Evolutionary conservation across 2,329 filamentous ascomycete species (phyloP).

Genomic region (Fusarium sp.): DNA sequence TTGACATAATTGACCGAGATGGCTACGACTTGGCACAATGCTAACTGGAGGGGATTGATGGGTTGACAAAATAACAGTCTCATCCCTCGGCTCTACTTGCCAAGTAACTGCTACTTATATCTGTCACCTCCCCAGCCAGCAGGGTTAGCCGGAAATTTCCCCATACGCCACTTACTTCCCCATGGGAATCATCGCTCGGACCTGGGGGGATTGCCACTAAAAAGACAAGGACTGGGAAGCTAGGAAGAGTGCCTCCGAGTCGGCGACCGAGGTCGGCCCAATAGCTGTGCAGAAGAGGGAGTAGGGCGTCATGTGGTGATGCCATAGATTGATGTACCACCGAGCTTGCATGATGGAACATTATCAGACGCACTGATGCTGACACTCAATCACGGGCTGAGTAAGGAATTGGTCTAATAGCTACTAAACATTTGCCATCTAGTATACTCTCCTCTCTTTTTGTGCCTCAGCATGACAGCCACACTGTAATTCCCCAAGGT

Average conservation of each 20-base stretch:
- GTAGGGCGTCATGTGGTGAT: constrained; percentile 14
- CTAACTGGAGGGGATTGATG: neutral
- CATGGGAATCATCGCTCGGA: constrained; percentile 31
- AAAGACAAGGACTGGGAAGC: constrained; percentile 9
- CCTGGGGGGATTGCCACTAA: constrained; percentile 25
- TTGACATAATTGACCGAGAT: constrained; percentile 34
- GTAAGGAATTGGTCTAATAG: neutral
- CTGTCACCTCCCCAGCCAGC: neutral
- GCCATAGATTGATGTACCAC: neutral
- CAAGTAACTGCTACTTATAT: neutral
- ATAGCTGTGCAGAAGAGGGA: constrained; percentile 3
- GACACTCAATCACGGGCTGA: fast-evolving
- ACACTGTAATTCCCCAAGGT: neutral
- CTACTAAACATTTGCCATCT: fast-evolving
- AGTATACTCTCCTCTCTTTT: fast-evolving
- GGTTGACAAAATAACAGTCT: neutral
- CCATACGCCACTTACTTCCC: constrained; percentile 23
- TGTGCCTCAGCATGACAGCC: neutral
- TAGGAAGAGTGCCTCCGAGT: constrained; percentile 35
- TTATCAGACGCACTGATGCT: fast-evolving
- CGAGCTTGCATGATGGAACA: fast-evolving
- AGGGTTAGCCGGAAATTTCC: constrained; percentile 29
- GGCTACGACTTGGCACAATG: constrained; percentile 14
- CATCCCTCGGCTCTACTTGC: fast-evolving
- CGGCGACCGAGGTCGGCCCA: constrained; percentile 26